Conservation (phyloP, 352 stramenopile genomes). For the Pythium myriotylum region DNA sequence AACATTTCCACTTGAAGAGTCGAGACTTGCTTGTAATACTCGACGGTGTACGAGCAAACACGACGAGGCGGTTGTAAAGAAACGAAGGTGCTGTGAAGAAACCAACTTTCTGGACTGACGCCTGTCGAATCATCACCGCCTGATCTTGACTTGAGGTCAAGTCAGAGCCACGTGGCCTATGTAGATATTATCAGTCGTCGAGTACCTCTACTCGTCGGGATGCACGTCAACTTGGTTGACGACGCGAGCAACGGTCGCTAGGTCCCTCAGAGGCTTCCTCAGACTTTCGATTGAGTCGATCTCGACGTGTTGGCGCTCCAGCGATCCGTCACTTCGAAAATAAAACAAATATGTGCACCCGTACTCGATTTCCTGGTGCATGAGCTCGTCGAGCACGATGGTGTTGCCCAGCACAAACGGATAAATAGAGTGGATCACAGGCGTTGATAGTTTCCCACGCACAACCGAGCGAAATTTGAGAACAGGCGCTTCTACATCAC, state of each 20-base stretch:
- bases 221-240: slow-evolving; percentile 1
- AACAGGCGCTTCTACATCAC: background rate
- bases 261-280: background rate
- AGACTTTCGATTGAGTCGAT: background rate
- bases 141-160: no score
- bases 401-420: slow-evolving; percentile 17
- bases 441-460: slow-evolving; percentile 8
- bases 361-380: slow-evolving; percentile 11
- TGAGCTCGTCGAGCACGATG: slow-evolving; percentile 14
- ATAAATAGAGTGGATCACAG: slow-evolving; percentile 5
- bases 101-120: no score
- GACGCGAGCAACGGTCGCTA: slow-evolving; percentile 3
- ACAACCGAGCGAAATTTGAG: background rate
- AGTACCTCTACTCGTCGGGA: background rate
- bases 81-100: no score
- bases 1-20: no score
- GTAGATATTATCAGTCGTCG: no score
- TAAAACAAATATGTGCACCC: slow-evolving; percentile 6
- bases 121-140: no score
- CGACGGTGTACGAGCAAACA: no score
- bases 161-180: no score
- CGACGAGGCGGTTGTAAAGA: no score
- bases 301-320: slow-evolving; percentile 6
- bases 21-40: no score
- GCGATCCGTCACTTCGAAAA: background rate